These are phyloP conservation scores for Epichloe hybrida DNA, from an alignment of 2,329 filamentous ascomycete genomes.

Conservation along the genomic window DNA sequence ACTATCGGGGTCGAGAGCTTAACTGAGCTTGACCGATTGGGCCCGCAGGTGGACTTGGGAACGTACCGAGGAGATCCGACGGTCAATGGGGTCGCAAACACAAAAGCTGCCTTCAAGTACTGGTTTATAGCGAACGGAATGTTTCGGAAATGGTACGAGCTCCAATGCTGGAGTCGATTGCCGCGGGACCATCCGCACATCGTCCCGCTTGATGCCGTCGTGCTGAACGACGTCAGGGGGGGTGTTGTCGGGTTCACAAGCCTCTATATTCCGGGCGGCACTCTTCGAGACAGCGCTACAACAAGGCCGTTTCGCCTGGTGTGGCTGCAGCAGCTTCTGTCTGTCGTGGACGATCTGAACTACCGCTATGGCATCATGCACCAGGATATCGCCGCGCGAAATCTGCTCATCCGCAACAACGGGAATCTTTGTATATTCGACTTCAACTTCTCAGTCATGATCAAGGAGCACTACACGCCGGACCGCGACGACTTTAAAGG, in stretches of 20 bases:
- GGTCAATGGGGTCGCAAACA: too few species aligned
- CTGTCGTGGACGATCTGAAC: slow-evolving; percentile 25
- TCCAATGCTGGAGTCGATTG: too few species aligned
- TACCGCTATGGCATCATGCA: slow-evolving; percentile 23
- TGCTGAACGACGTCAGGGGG: slow-evolving; percentile 19
- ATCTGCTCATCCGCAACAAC: slow-evolving; percentile 22
- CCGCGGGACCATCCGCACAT: too few species aligned
- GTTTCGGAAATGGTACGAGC: too few species aligned
- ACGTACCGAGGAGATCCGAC: too few species aligned
- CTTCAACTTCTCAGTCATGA: slow-evolving; percentile 17
- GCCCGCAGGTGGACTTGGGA: too few species aligned
- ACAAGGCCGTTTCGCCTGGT: slow-evolving; percentile 19
- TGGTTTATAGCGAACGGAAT: too few species aligned
- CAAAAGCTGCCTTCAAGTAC: too few species aligned
- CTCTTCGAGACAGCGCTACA: slow-evolving; percentile 12
- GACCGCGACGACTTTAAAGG: slow-evolving; percentile 17
- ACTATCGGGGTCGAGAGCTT: too few species aligned
- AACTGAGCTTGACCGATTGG: too few species aligned
- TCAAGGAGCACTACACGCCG: slow-evolving; percentile 6
- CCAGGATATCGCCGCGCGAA: slow-evolving; percentile 24
- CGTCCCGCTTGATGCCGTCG: slow-evolving; percentile 18
- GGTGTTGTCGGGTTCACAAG: slow-evolving; percentile 12
- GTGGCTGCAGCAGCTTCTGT: slow-evolving; percentile 23
- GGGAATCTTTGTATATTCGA: slow-evolving; percentile 23
- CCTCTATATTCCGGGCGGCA: slow-evolving; percentile 20